A percentile compares a stretch with the other conserved stretches of the same genome.
phyloP scores from a whole-genome alignment of 768 basidiomycete genomes.

The Psilocybe tampanensis region DNA sequence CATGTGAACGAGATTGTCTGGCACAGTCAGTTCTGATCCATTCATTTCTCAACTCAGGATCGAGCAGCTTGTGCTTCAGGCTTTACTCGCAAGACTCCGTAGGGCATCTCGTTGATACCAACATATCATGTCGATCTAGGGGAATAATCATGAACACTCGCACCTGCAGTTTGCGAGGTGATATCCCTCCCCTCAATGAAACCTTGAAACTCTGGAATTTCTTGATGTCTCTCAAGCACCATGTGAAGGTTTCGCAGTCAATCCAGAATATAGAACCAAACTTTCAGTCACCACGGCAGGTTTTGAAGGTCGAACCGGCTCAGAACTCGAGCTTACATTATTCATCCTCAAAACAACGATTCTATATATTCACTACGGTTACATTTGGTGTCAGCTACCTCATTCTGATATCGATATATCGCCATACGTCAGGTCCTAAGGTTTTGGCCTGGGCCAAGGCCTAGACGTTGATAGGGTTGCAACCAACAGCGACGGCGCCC shows the following conservation, averaged over 20 bases:
- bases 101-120: not conserved
- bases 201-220: too few relatives aligned
- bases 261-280: too few relatives aligned
- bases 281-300: too few relatives aligned
- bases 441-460: not conserved
- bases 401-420: too few relatives aligned
- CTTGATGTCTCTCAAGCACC: too few relatives aligned
- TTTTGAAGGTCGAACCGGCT: too few relatives aligned
- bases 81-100: slow-evolving; percentile 5
- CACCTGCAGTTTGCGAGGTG: too few relatives aligned
- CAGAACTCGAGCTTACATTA: not conserved
- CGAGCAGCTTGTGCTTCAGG: slow-evolving; percentile 7
- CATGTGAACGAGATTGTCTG: not conserved
- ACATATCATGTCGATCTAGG: not conserved
- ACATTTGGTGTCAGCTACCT: too few relatives aligned
- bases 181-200: too few relatives aligned
- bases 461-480: slow-evolving; percentile 9
- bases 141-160: not conserved
- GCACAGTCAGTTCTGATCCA: not conserved
- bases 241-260: too few relatives aligned
- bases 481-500: slow-evolving; percentile 9
- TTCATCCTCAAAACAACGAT: not conserved
- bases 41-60: not conserved
- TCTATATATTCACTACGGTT: too few relatives aligned
- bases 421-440: too few relatives aligned